Percentiles rank a stretch among this genome's conserved stretches.
phyloP scores from a whole-genome alignment of 331 rosid genomes.

The Quercus lobata region DNA sequence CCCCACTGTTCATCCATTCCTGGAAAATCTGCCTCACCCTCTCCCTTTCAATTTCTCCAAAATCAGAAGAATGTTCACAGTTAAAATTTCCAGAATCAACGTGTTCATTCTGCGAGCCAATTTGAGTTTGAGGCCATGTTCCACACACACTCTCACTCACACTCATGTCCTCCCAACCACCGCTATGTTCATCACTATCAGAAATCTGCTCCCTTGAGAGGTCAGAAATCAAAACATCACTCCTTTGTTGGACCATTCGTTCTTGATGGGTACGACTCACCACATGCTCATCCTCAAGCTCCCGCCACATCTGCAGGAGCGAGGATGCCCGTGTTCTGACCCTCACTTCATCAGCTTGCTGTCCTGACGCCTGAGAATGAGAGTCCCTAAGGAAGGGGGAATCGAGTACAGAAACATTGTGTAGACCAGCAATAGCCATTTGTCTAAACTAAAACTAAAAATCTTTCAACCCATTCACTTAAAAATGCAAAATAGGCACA shows the following conservation, averaged over 20 bases:
- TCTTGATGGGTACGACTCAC: slow-evolving; percentile 63
- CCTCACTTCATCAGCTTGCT: slow-evolving; percentile 54
- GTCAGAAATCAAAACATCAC: slow-evolving; percentile 38
- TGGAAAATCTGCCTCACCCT: slow-evolving; percentile 88
- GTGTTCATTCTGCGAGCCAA: slow-evolving; percentile 59
- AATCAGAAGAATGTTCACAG: slow-evolving; percentile 59
- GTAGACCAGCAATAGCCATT: slow-evolving; percentile 93
- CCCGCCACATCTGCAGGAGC: slow-evolving; percentile 76
- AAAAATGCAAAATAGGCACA: slow-evolving; percentile 51
- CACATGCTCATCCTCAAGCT: slow-evolving; percentile 79
- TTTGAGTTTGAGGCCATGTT: slow-evolving; percentile 70
- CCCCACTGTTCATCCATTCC: slow-evolving; percentile 87
- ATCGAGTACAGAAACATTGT: slow-evolving; percentile 66
- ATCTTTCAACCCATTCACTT: slow-evolving; percentile 41
- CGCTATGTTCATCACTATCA: slow-evolving; percentile 31
- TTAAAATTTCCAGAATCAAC: slow-evolving; percentile 51
- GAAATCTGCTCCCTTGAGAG: slow-evolving; percentile 32
- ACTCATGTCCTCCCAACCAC: slow-evolving; percentile 41
- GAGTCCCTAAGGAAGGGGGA: slow-evolving; percentile 73
- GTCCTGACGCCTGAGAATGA: slow-evolving; percentile 52
- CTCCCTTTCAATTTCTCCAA: slow-evolving; percentile 80
- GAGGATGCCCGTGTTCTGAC: slow-evolving; percentile 60
- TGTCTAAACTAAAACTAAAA: slow-evolving; percentile 23
- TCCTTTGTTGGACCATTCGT: slow-evolving; percentile 45
- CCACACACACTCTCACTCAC: slow-evolving; percentile 64